These are phyloP conservation scores for Neonectria ditissima DNA, from an alignment of 2,329 filamentous ascomycete species.

Conservation along the genomic window DNA sequence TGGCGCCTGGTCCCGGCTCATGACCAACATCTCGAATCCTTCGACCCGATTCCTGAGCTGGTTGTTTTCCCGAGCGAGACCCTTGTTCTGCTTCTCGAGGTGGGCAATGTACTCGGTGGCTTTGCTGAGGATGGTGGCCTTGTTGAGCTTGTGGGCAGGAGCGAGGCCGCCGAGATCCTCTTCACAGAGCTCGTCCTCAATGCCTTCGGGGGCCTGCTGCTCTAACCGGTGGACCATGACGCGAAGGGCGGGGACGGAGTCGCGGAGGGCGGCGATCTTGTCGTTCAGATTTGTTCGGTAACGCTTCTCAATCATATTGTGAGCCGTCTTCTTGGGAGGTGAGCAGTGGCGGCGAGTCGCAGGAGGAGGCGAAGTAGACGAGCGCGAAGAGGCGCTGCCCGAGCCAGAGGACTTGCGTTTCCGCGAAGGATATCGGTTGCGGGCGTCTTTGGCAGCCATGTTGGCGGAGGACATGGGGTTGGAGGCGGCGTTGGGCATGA, in stretches of 20 bases:
- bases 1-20: slow-evolving; percentile 42
- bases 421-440: slow-evolving; percentile 43
- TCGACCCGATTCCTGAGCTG: slow-evolving; percentile 48
- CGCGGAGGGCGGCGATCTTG: slow-evolving; percentile 89
- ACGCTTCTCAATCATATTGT: slow-evolving; percentile 97
- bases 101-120: slow-evolving; percentile 54
- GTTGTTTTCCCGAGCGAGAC: slow-evolving; percentile 48
- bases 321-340: slow-evolving; percentile 82
- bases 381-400: slow-evolving; percentile 45
- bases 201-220: slow-evolving; percentile 69
- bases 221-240: slow-evolving; percentile 73
- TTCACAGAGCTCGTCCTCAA: slow-evolving; percentile 71
- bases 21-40: slow-evolving; percentile 47
- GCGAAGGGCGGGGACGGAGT: slow-evolving; percentile 88
- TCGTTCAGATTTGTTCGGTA: slow-evolving; percentile 96
- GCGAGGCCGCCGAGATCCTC: slow-evolving; percentile 79
- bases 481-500: slow-evolving; percentile 35
- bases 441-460: slow-evolving; percentile 36
- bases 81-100: slow-evolving; percentile 51
- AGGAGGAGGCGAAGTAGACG: slow-evolving; percentile 56
- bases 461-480: slow-evolving; percentile 34
- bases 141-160: slow-evolving; percentile 91
- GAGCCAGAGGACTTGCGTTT: slow-evolving; percentile 51
- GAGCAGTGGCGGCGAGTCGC: slow-evolving; percentile 46
- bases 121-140: slow-evolving; percentile 76